A percentile compares a stretch with the other conserved stretches of the same genome.
Conservation (phyloP, 2,329 filamentous ascomycete genomes). For the Fusarium piperis region DNA sequence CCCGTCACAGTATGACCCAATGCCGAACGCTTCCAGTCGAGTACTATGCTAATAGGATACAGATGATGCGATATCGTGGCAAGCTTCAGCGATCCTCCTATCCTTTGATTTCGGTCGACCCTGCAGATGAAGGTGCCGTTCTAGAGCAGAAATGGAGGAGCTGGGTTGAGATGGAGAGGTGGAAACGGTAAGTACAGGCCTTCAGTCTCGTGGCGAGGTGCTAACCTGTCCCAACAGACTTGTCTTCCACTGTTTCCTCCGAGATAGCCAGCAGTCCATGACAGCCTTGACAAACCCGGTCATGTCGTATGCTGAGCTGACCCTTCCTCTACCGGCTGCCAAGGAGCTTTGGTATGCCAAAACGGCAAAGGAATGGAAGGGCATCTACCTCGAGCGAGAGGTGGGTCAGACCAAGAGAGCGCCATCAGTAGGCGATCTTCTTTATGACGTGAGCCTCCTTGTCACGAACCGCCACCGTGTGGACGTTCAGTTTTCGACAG, state of each 20-base stretch:
- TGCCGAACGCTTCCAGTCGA: too few relatives aligned
- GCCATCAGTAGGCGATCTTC: conserved; percentile 64
- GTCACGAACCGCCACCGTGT: conserved; percentile 59
- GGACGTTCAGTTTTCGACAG: conserved; percentile 65
- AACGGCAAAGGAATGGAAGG: conserved; percentile 72
- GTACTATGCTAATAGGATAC: conserved; percentile 22
- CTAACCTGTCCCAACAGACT: conserved; percentile 54
- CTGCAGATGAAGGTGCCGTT: conserved; percentile 63
- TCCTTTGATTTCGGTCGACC: conserved; percentile 58
- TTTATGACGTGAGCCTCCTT: conserved; percentile 65
- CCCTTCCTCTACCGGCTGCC: conserved; percentile 70
- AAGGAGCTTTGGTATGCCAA: conserved; percentile 73
- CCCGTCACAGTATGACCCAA: conserved; percentile 54
- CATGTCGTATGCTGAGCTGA: conserved; percentile 75
- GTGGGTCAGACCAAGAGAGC: conserved; percentile 52
- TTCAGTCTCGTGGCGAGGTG: neutral
- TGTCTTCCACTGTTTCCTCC: conserved; percentile 70
- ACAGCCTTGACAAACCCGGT: conserved; percentile 70
- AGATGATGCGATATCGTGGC: conserved; percentile 66
- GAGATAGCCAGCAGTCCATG: conserved; percentile 75
- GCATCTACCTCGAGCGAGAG: conserved; percentile 59
- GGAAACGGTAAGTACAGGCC: conserved; percentile 61
- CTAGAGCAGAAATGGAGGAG: conserved; percentile 72
- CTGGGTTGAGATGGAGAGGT: conserved; percentile 73
- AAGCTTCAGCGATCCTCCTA: conserved; percentile 67